Evolutionary conservation across 352 stramenopile genomes (phyloP).

Genomic region (Globisporangium parvum): DNA sequence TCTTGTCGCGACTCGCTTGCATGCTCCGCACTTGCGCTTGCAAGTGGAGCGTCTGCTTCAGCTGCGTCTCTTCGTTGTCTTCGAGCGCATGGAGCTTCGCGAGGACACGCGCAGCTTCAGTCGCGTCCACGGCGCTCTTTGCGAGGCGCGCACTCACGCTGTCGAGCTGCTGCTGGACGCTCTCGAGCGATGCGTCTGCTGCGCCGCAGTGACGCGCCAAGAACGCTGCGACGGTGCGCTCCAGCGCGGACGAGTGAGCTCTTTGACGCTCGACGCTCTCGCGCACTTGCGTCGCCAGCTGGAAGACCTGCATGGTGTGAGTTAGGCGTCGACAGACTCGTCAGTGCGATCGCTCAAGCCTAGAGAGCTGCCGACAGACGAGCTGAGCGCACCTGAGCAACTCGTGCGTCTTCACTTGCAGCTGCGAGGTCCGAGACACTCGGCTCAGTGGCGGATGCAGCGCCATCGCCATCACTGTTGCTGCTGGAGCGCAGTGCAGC

Average conservation of each 20-base stretch:
- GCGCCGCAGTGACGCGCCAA: slow-evolving; percentile 17
- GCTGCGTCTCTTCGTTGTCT: slow-evolving; percentile 19
- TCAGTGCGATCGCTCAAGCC: background rate
- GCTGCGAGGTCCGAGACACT: background rate
- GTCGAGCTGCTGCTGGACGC: slow-evolving; percentile 3
- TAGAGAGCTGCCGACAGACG: background rate
- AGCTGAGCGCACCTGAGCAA: slow-evolving; percentile 14
- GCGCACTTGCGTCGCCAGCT: slow-evolving; percentile 13
- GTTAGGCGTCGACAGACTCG: too few species aligned
- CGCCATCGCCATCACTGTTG: background rate
- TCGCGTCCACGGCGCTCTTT: slow-evolving; percentile 1
- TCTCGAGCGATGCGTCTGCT: background rate
- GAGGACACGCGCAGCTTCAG: slow-evolving; percentile 6
- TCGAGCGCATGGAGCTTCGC: slow-evolving; percentile 12
- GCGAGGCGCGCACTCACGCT: slow-evolving; percentile 12
- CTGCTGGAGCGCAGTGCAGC: background rate
- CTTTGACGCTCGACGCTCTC: slow-evolving; percentile 3
- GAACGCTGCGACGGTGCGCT: slow-evolving; percentile 21
- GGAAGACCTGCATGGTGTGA: slow-evolving; percentile 4
- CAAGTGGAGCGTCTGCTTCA: slow-evolving; percentile 25
- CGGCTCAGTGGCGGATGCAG: background rate
- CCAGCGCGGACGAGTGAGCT: slow-evolving; percentile 9
- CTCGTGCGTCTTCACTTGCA: slow-evolving; percentile 11
- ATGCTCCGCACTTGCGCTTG: slow-evolving; percentile 25
- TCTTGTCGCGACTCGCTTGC: slow-evolving; percentile 15